Percentiles rank a stretch among this genome's conserved stretches.
Conservation (phyloP, 805 yeast species). For the Danielozyma ontarioensis region DNA sequence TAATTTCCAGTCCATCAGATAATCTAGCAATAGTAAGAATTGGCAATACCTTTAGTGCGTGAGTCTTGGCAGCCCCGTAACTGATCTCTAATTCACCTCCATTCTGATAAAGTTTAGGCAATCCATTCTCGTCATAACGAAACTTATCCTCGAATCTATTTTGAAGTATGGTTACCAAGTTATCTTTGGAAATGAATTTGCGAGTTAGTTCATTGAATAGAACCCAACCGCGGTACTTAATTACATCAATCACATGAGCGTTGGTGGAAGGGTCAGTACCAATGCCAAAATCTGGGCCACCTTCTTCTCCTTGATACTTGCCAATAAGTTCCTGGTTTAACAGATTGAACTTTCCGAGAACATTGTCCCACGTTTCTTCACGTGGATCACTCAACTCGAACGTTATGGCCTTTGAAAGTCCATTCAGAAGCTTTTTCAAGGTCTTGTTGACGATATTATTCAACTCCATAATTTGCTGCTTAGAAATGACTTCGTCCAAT, state of each 20-base stretch:
- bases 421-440: conserved; percentile 41
- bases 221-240: conserved; percentile 61
- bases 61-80: conserved; percentile 54
- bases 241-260: conserved; percentile 29
- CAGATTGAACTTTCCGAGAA: conserved; percentile 37
- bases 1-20: conserved; percentile 48
- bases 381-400: conserved; percentile 47
- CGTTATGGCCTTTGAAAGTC: conserved; percentile 47
- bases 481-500: conserved; percentile 33
- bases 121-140: conserved; percentile 74
- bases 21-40: conserved; percentile 51
- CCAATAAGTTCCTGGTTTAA: conserved; percentile 38
- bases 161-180: conserved; percentile 58
- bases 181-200: conserved; percentile 62
- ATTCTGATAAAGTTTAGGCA: conserved; percentile 78
- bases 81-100: conserved; percentile 65
- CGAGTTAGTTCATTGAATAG: conserved; percentile 53
- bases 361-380: conserved; percentile 16
- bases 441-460: conserved; percentile 28
- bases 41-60: conserved; percentile 56
- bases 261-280: conserved; percentile 50
- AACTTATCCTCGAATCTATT: conserved; percentile 80
- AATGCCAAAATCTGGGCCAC: conserved; percentile 54
- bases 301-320: conserved; percentile 13
- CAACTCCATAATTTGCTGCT: conserved; percentile 33